These are phyloP conservation scores for Cordyceps cateniannulata DNA, from an alignment of 2,329 filamentous ascomycete species.

Conservation along the genomic window DNA sequence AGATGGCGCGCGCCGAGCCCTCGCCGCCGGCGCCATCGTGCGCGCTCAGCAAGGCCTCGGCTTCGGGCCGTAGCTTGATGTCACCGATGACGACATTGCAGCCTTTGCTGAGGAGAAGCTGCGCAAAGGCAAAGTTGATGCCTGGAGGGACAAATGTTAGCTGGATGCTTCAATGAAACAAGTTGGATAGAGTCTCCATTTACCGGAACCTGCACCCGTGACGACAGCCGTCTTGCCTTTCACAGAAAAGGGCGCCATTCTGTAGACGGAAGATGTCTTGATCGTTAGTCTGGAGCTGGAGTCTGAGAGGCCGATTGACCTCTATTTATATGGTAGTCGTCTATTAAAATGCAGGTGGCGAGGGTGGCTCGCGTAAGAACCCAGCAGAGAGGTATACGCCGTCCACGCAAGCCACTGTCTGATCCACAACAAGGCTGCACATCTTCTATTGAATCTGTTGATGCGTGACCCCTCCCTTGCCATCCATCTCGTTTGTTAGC, in stretches of 20 bases:
- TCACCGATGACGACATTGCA: conserved; percentile 43
- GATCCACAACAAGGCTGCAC: no score
- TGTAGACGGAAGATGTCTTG: not conserved
- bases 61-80: conserved; percentile 35
- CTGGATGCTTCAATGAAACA: not conserved
- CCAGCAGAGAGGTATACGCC: no score
- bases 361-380: no score
- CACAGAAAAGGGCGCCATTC: conserved; percentile 18
- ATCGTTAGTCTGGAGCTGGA: not conserved
- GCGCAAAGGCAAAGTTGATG: conserved; percentile 38
- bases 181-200: not conserved
- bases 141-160: conserved; percentile 19
- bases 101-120: conserved; percentile 31
- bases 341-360: no score
- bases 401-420: no score
- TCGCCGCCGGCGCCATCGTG: conserved; percentile 14
- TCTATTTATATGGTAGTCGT: not conserved
- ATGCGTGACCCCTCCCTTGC: not conserved
- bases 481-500: not conserved
- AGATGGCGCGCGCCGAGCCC: conserved; percentile 25
- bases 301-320: no score
- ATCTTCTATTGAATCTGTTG: no score
- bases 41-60: conserved; percentile 26
- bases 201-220: conserved; percentile 24
- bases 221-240: conserved; percentile 24